These are phyloP conservation scores for Lasiodiplodia sp. DNA, from an alignment of 2,329 filamentous ascomycete species.

Conservation along the genomic window DNA sequence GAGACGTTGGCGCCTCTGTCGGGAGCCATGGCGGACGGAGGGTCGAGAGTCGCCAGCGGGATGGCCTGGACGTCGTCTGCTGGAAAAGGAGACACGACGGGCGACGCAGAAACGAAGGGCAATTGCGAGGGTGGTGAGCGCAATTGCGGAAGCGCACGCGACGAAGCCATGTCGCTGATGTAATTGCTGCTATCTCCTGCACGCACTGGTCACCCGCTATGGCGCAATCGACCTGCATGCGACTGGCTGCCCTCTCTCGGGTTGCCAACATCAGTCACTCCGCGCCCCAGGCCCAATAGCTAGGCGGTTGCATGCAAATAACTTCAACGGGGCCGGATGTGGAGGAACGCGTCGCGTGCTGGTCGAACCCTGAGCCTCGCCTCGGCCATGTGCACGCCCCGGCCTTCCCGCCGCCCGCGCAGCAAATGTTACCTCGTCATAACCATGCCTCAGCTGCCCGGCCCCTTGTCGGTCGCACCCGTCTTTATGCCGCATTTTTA, in stretches of 20 bases:
- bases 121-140: conserved; percentile 1
- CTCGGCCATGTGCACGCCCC: not conserved
- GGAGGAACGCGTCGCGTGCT: not conserved
- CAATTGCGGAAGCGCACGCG: conserved; percentile 9
- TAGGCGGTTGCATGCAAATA: not conserved
- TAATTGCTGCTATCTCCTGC: conserved; percentile 11
- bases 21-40: conserved; percentile 40
- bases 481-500: conserved; percentile 18
- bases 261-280: not conserved
- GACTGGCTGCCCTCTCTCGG: not conserved
- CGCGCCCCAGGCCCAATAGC: not conserved
- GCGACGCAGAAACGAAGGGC: not conserved
- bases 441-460: conserved; percentile 2
- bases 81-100: not conserved
- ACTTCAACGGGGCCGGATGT: not conserved
- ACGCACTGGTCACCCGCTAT: conserved; percentile 19
- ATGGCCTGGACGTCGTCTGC: conserved; percentile 14
- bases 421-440: not conserved
- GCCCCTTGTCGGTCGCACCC: conserved; percentile 1
- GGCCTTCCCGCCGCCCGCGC: not conserved
- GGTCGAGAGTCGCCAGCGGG: conserved; percentile 11
- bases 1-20: conserved; percentile 38
- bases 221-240: conserved; percentile 17
- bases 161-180: conserved; percentile 19
- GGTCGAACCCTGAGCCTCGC: not conserved